Percentiles rank a stretch among this genome's conserved stretches.
These are phyloP conservation scores for Ilyonectria destructans DNA, from an alignment of 2,329 filamentous ascomycete species.

Conservation along the genomic window DNA sequence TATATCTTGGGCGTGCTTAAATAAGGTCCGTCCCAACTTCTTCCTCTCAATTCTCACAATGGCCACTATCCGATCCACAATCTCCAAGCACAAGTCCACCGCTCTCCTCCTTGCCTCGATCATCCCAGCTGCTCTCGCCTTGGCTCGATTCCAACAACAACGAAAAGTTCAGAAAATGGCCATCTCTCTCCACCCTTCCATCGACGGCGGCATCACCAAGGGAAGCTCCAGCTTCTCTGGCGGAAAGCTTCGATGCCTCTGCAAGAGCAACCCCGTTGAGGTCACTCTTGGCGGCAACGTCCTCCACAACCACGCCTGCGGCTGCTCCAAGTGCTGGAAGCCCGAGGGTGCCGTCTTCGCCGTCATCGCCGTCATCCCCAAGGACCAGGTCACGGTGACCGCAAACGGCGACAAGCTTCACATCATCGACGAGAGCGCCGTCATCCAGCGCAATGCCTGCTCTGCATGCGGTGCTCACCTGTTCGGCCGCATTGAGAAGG, in stretches of 20 bases:
- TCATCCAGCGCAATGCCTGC: constrained; percentile 76
- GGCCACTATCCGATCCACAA: constrained; percentile 23
- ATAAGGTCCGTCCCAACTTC: constrained; percentile 20
- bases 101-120: constrained; percentile 43
- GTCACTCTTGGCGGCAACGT: constrained; percentile 73
- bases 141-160: constrained; percentile 40
- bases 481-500: constrained; percentile 76
- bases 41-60: constrained; percentile 10
- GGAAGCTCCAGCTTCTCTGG: constrained; percentile 70
- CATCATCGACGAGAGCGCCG: constrained; percentile 70
- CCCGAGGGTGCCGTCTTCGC: constrained; percentile 76
- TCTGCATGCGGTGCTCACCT: constrained; percentile 74
- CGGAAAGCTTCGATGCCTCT: constrained; percentile 76
- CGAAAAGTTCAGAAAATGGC: constrained; percentile 41
- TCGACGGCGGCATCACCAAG: constrained; percentile 75
- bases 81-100: constrained; percentile 31
- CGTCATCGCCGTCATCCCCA: constrained; percentile 74
- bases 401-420: constrained; percentile 72
- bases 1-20: constrained; percentile 18
- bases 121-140: constrained; percentile 41
- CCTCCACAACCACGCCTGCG: constrained; percentile 79
- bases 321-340: constrained; percentile 83
- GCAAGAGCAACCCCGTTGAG: constrained; percentile 69
- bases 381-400: constrained; percentile 69
- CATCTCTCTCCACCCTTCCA: constrained; percentile 69